Conservation (phyloP, 2,329 filamentous ascomycete species). For the Apiospora pterosperma region DNA sequence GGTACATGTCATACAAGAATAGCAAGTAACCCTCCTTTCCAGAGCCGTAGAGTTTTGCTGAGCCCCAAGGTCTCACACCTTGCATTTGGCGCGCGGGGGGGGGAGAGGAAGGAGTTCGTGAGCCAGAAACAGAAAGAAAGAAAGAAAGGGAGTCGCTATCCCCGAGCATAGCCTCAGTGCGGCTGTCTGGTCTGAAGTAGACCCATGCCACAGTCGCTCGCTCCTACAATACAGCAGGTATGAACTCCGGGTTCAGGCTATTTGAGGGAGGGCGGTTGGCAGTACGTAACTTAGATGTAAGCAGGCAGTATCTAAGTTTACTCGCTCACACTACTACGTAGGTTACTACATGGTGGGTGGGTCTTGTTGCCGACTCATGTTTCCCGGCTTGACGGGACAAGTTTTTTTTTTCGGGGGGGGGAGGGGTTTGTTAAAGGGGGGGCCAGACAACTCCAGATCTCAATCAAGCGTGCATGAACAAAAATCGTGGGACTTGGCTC, state of each 20-base stretch:
- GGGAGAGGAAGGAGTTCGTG: neutral
- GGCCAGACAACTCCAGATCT: neutral
- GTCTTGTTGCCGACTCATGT: neutral
- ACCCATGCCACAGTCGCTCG: neutral
- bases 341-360: neutral
- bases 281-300: neutral
- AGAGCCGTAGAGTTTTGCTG: neutral
- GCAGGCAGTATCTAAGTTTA: neutral
- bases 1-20: neutral
- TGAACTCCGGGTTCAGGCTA: no score
- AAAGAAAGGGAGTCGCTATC: neutral
- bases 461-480: neutral
- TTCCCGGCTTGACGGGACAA: neutral
- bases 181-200: neutral
- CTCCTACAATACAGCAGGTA: neutral
- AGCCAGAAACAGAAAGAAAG: neutral
- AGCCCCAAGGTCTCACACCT: neutral
- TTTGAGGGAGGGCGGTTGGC: neutral
- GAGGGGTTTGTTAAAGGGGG: no score
- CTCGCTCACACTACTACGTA: neutral
- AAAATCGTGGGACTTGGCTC: no score
- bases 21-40: neutral
- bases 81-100: neutral
- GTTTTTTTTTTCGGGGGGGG: neutral
- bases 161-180: neutral